Conservation (phyloP, 257 asterid species). For the Buddleja alternifolia region DNA sequence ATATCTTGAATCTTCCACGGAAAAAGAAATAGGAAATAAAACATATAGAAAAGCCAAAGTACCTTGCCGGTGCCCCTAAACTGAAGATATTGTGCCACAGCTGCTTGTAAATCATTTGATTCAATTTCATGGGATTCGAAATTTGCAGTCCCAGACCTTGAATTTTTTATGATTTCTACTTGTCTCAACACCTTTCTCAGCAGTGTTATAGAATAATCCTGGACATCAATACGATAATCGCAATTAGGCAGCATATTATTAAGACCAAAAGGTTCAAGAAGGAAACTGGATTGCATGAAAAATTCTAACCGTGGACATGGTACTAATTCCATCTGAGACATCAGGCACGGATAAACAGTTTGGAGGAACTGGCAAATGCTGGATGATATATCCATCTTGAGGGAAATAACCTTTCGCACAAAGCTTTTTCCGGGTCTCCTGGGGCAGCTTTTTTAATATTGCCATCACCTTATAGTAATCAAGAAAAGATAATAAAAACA, state of each 20-base stretch:
- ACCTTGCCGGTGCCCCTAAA: slow-evolving; percentile 97
- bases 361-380: slow-evolving; percentile 92
- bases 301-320: slow-evolving; percentile 81
- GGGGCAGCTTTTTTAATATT: slow-evolving; percentile 65
- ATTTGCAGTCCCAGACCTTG: slow-evolving; percentile 90
- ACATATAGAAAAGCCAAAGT: slow-evolving; percentile 26
- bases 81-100: slow-evolving; percentile 80
- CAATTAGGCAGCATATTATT: slow-evolving; percentile 34
- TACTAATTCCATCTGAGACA: slow-evolving; percentile 85
- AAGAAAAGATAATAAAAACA: slow-evolving; percentile 25
- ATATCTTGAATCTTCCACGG: not conserved
- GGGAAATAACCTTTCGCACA: slow-evolving; percentile 69
- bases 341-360: slow-evolving; percentile 97
- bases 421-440: slow-evolving; percentile 69
- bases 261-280: slow-evolving; percentile 18
- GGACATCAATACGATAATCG: slow-evolving; percentile 35
- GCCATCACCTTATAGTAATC: slow-evolving; percentile 57
- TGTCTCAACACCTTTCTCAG: slow-evolving; percentile 85
- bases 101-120: slow-evolving; percentile 82
- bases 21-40: slow-evolving; percentile 18
- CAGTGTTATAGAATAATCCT: slow-evolving; percentile 89
- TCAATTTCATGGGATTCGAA: slow-evolving; percentile 91
- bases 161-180: slow-evolving; percentile 79
- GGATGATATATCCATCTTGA: slow-evolving; percentile 87
- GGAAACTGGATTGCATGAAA: slow-evolving; percentile 23